These are phyloP conservation scores for Leccinellum luteum DNA, from an alignment of 768 basidiomycete genomes.

Conservation along the genomic window DNA sequence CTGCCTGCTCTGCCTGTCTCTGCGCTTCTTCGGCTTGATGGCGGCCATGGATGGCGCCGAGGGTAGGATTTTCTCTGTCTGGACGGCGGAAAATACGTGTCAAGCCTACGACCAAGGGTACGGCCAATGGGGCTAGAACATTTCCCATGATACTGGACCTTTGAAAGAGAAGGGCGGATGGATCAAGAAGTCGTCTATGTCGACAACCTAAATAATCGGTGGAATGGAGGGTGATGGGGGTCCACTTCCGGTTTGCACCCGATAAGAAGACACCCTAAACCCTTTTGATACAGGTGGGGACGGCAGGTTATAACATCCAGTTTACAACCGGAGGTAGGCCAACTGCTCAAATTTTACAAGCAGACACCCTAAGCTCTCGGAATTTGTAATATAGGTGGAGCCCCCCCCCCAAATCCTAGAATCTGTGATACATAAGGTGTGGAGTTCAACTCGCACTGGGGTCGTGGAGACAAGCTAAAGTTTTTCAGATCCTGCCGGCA, in stretches of 20 bases:
- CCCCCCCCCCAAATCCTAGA: too few species aligned
- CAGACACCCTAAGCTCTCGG: too few species aligned
- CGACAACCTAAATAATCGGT: not conserved
- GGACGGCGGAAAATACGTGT: not conserved
- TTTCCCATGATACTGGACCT: conserved; percentile 1
- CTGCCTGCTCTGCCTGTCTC: conserved; percentile 3
- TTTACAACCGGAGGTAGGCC: not conserved
- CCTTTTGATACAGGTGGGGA: too few species aligned
- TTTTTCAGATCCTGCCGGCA: too few species aligned
- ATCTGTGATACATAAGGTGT: too few species aligned
- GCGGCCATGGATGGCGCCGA: conserved; percentile 6
- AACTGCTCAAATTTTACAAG: not conserved
- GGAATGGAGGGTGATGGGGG: not conserved
- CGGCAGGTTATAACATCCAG: not conserved
- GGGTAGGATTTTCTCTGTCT: conserved; percentile 8
- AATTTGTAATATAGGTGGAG: not conserved
- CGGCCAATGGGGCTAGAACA: not conserved
- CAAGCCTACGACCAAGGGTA: not conserved
- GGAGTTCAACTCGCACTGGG: too few species aligned
- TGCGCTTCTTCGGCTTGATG: conserved; percentile 2
- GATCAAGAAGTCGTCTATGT: not conserved
- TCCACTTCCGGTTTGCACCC: not conserved
- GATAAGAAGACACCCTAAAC: not conserved
- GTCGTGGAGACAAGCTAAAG: too few species aligned
- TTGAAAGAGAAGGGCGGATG: not conserved